Percentiles rank a stretch among this genome's conserved stretches.
Conservation (phyloP, 148 eudicot genomes). For the Simmondsia chinensis region DNA sequence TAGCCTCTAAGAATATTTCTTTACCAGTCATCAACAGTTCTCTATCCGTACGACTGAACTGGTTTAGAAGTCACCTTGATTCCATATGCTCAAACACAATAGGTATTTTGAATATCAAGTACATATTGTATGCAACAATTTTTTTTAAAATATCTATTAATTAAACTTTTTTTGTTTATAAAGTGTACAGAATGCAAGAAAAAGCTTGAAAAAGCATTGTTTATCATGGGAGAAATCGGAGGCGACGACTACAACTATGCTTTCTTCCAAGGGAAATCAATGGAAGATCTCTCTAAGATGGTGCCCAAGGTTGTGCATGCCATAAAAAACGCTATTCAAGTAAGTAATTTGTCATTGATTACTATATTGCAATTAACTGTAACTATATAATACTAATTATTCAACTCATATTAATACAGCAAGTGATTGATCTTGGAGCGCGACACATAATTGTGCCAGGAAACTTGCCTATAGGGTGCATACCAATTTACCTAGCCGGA, state of each 20-base stretch:
- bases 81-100: background rate
- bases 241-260: slow-evolving; percentile 27
- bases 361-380: too few species aligned
- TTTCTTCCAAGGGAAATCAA: slow-evolving; percentile 7
- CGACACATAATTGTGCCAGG: slow-evolving; percentile 3
- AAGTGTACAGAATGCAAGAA: slow-evolving; percentile 8
- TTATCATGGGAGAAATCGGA: slow-evolving; percentile 31
- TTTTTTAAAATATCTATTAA: too few species aligned
- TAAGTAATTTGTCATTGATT: too few species aligned
- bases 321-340: slow-evolving; percentile 10
- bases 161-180: too few species aligned
- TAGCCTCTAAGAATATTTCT: background rate
- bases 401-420: too few species aligned
- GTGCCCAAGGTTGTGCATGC: slow-evolving; percentile 9
- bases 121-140: too few species aligned
- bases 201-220: slow-evolving; percentile 11
- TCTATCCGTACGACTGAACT: slow-evolving; percentile 1
- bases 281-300: slow-evolving; percentile 1
- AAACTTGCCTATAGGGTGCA: slow-evolving; percentile 7
- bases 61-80: slow-evolving; percentile 7
- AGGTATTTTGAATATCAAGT: slow-evolving; percentile 3
- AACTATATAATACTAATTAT: too few species aligned
- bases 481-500: slow-evolving; percentile 1
- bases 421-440: slow-evolving; percentile 2
- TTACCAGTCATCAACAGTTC: background rate